A percentile compares a stretch with the other conserved stretches of the same genome.
Conservation (phyloP, 1,139 yeast species). For the Geotrichum reessii region DNA sequence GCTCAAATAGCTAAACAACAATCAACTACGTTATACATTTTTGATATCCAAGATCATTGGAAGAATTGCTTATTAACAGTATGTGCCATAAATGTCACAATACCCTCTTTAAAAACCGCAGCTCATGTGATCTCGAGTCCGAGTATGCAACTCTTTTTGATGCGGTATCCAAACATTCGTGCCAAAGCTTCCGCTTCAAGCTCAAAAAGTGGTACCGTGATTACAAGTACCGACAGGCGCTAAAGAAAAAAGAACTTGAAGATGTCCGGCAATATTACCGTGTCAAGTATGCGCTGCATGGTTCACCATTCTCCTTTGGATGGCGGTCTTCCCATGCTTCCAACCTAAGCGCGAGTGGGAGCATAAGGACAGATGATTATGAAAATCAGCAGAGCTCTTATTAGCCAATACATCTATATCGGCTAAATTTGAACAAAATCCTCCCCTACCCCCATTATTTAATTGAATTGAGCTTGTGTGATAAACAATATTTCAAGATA, state of each 20-base stretch:
- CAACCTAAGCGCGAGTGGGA: not conserved
- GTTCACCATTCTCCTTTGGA: not conserved
- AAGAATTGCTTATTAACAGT: no score
- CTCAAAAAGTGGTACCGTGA: conserved; percentile 3
- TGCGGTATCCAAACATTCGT: not conserved
- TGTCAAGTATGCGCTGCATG: not conserved
- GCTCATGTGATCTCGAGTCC: not conserved
- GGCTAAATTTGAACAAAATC: no score
- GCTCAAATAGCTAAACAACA: no score
- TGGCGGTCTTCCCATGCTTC: not conserved
- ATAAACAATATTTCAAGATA: no score
- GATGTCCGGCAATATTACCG: not conserved
- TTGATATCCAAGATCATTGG: no score
- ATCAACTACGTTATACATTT: no score
- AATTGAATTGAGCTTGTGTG: no score
- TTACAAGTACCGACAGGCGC: not conserved
- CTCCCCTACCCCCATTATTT: no score
- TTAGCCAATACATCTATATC: no score
- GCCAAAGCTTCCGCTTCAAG: not conserved
- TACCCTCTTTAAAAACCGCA: not conserved
- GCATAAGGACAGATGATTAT: not conserved
- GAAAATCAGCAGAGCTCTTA: not conserved
- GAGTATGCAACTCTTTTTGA: not conserved
- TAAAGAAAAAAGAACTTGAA: not conserved
- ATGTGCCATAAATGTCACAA: not conserved